These are phyloP conservation scores for Kwoniella dejecticola DNA, from an alignment of 768 basidiomycete genomes.

Conservation along the genomic window DNA sequence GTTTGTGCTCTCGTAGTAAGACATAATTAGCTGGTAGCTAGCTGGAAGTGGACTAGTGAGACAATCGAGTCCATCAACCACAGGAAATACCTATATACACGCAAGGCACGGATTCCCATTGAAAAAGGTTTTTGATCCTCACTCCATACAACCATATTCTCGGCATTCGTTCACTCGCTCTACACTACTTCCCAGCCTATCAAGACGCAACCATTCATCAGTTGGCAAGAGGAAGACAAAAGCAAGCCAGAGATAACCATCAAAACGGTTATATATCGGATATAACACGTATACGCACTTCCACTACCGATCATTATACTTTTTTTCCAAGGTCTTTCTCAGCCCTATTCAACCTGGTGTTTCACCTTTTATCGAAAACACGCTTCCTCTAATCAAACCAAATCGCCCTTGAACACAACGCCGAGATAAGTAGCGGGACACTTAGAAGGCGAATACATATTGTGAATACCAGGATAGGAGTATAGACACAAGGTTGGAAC, in stretches of 20 bases:
- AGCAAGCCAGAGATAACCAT: constrained; percentile 7
- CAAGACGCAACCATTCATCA: constrained; percentile 4
- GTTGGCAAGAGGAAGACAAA: too few species aligned
- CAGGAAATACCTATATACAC: background rate
- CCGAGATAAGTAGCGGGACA: too few species aligned
- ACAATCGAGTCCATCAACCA: background rate
- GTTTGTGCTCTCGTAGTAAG: background rate
- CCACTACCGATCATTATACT: background rate
- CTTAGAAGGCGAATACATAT: too few species aligned
- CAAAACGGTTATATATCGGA: background rate
- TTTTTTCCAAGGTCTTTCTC: constrained; percentile 5
- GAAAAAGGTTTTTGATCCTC: background rate
- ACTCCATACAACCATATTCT: background rate
- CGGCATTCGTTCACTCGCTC: background rate
- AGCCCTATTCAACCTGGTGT: background rate
- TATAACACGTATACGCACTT: background rate
- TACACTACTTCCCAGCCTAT: background rate
- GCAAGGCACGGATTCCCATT: constrained; percentile 11
- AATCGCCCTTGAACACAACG: too few species aligned
- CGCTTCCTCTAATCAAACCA: background rate
- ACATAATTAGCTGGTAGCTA: too few species aligned
- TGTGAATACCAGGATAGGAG: too few species aligned
- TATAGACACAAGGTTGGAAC: too few species aligned
- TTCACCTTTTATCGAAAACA: background rate
- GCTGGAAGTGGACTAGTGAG: background rate